Conservation (phyloP, 1,284 basidiomycete species). For the Ustilago bromivora region DNA sequence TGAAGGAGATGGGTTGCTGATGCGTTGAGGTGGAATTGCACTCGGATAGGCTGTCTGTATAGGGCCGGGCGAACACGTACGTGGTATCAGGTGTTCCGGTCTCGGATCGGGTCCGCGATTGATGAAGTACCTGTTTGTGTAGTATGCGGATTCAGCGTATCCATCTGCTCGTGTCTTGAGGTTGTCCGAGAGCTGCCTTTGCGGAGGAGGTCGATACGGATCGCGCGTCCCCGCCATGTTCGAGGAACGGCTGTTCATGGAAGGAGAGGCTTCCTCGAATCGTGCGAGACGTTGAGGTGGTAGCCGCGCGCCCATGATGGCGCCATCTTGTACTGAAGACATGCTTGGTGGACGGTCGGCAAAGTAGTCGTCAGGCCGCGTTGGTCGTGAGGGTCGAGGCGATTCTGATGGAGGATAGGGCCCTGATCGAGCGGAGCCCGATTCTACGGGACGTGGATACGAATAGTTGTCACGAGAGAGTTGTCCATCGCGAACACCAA, state of each 20-base stretch:
- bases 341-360: slow-evolving; percentile 7
- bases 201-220: slow-evolving; percentile 13
- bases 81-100: slow-evolving; percentile 12
- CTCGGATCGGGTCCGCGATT: slow-evolving; percentile 21
- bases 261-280: slow-evolving; percentile 5
- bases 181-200: slow-evolving; percentile 18
- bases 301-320: slow-evolving; percentile 13
- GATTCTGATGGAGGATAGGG: slow-evolving; percentile 26
- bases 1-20: slow-evolving; percentile 30
- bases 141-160: slow-evolving; percentile 26
- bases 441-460: slow-evolving; percentile 13
- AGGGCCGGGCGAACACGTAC: slow-evolving; percentile 21
- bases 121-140: slow-evolving; percentile 8
- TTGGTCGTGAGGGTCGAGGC: slow-evolving; percentile 23
- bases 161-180: slow-evolving; percentile 17
- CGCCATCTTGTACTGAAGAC: slow-evolving; percentile 8
- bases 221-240: slow-evolving; percentile 12
- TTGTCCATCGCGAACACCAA: slow-evolving; percentile 11
- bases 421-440: slow-evolving; percentile 9
- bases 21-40: slow-evolving; percentile 17
- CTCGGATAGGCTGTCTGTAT: slow-evolving; percentile 11
- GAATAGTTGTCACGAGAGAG: slow-evolving; percentile 3
- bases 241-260: slow-evolving; percentile 13
- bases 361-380: slow-evolving; percentile 29
- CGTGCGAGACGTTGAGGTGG: slow-evolving; percentile 14